Conservation (phyloP, 768 basidiomycete genomes). For the Glaciozyma antarctica region DNA sequence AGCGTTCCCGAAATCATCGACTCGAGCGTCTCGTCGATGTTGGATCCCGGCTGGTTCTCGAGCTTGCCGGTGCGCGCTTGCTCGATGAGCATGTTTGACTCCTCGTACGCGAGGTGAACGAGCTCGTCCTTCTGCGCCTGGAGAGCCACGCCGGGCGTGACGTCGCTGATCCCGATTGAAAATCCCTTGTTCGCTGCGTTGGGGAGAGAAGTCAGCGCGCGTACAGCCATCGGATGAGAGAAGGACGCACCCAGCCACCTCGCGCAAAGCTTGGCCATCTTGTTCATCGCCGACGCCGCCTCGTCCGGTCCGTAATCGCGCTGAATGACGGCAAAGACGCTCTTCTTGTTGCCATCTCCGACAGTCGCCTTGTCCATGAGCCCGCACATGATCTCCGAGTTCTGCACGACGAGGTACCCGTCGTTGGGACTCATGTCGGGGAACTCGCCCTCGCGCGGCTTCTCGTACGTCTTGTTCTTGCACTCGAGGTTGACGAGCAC, state of each 20-base stretch:
- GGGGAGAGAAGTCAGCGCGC: constrained; percentile 20
- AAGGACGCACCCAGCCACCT: constrained; percentile 69
- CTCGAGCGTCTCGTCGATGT: constrained; percentile 94
- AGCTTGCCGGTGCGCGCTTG: constrained; percentile 81
- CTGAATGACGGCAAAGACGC: constrained; percentile 94
- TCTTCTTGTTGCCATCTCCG: constrained; percentile 98
- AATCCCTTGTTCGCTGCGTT: constrained; percentile 86
- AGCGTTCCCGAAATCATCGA: constrained; percentile 87
- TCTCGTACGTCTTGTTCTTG: constrained; percentile 67
- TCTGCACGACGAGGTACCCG: constrained; percentile 92
- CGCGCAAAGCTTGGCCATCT: constrained; percentile 88
- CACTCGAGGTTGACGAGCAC: constrained; percentile 90
- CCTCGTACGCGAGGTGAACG: constrained; percentile 77
- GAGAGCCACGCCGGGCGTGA: constrained; percentile 85
- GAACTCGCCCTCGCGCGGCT: constrained; percentile 44
- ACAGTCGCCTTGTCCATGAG: constrained; percentile 98
- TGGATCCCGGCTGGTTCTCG: constrained; percentile 93
- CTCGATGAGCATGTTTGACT: constrained; percentile 77
- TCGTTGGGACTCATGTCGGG: constrained; percentile 88
- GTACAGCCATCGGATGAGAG: background rate
- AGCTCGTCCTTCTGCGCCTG: constrained; percentile 68
- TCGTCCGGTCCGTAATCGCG: constrained; percentile 92
- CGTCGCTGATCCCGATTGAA: constrained; percentile 96
- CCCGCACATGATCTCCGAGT: constrained; percentile 98
- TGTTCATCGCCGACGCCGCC: constrained; percentile 90